Conservation (phyloP, 257 asterid genomes). For the Solanum bulbocastanum region DNA sequence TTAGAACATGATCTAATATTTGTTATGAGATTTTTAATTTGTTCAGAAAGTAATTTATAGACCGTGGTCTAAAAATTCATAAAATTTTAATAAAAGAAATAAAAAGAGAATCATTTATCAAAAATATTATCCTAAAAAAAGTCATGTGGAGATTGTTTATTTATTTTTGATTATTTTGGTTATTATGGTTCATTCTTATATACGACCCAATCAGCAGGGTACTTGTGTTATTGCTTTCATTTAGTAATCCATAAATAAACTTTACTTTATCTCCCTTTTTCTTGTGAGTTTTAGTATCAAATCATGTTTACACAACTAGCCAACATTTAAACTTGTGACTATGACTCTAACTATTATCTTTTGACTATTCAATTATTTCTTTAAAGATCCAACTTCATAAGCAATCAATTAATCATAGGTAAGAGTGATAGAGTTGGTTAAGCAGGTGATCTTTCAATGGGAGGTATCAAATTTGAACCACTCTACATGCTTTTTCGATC, state of each 20-base stretch:
- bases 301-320: neutral
- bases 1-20: neutral
- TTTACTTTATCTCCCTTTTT: neutral
- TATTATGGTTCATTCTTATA: neutral
- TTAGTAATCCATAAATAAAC: neutral
- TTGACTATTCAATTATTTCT: neutral
- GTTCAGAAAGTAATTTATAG: too few species aligned
- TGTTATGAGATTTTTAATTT: too few species aligned
- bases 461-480: rapidly evolving
- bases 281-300: neutral
- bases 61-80: neutral
- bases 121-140: neutral
- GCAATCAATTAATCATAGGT: neutral
- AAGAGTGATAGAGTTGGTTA: neutral
- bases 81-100: neutral
- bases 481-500: neutral
- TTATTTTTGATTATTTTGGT: neutral
- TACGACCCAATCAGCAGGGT: neutral
- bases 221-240: neutral
- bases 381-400: neutral
- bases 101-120: neutral
- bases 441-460: neutral
- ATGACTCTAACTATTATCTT: neutral
- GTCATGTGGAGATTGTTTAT: neutral
- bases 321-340: neutral